Base-by-base conservation (phyloP, 176 grass and related monocot genomes). In the Eragrostis curvula region DNA sequence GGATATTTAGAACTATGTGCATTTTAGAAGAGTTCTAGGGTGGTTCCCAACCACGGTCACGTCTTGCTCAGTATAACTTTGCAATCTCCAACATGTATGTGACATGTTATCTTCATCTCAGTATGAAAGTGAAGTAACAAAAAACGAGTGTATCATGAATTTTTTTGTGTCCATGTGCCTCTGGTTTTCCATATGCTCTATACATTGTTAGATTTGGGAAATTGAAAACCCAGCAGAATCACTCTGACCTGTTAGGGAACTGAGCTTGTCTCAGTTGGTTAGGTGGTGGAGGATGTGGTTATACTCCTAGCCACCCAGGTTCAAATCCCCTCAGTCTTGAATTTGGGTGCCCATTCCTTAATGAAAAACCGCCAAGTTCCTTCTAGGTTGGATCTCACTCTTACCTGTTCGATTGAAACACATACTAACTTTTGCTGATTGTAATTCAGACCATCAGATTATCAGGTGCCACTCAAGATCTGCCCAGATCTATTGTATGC, bases 381-480 rank as follows among this genome's bases (percentile, higher is more conserved):
- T 36, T 4, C 32, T 36, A 36, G 32, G 32, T 36, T 36, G 32
- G 32, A 36, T 36, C 32, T 75, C 53, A 75, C 28, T 56, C 28
- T 78, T 9, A n/a, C 15, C 14, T 77, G 56, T 83, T 78, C 74
- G 39, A 67, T 42, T 67, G 28, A 74, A 50, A 21, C 13, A 52
- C 73, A 29, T 36, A 11, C 42, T 73, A 63, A 77, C 16, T 62
- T 66, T 17, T 52, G 8, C n/a, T 80, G 68, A 45, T 43, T 15
- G 66, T 66, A 16, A 69, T 79, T 58, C 75, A 98, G 93, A 81
- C 88, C 88, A 93, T 98, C 82, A 88, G 96, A 91, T 81, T 98
- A 41, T 98, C 96, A 28, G 93, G 84, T 64, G 96, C 96, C 43
- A 98, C 96, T 52, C 92, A 98, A 90, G 82, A 95, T 87, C 71